Evolutionary conservation across 495 filamentous ascomycete species (phyloP).

Genomic region (Immersiella caudata): DNA sequence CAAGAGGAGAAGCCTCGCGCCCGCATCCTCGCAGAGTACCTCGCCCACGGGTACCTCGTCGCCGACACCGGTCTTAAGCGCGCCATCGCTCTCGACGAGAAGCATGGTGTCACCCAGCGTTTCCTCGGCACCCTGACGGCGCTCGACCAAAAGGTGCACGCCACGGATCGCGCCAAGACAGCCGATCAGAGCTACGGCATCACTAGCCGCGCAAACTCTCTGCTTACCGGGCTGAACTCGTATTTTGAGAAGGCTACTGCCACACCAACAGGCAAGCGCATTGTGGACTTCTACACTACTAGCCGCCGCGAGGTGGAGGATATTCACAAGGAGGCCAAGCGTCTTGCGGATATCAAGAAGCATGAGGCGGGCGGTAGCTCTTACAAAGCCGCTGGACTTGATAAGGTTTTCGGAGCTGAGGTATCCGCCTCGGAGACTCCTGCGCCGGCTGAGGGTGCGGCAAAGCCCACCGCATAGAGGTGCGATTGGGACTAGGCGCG

Average conservation of each 20-base stretch:
- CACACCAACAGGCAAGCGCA: conserved; percentile 81
- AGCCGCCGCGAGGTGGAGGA: conserved; percentile 85
- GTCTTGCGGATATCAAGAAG: conserved; percentile 86
- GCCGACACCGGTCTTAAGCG: conserved; percentile 81
- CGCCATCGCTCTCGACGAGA: conserved; percentile 85
- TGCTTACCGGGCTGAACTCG: conserved; percentile 67
- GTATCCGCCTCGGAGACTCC: conserved; percentile 25
- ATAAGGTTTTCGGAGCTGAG: conserved; percentile 50
- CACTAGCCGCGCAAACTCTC: conserved; percentile 61
- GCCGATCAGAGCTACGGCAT: conserved; percentile 78
- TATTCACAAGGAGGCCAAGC: conserved; percentile 85
- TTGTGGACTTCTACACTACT: conserved; percentile 82
- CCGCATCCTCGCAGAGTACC: conserved; percentile 92
- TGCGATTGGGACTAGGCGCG: neutral
- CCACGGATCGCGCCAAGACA: conserved; percentile 73
- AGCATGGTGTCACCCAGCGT: conserved; percentile 78
- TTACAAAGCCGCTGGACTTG: conserved; percentile 52
- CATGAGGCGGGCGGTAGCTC: conserved; percentile 56
- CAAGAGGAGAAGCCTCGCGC: conserved; percentile 95
- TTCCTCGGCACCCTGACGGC: conserved; percentile 74
- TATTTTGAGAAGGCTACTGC: conserved; percentile 89
- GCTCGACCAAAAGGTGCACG: conserved; percentile 82
- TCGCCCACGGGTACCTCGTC: conserved; percentile 89
- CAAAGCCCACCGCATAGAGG: neutral
- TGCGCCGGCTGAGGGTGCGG: conserved; percentile 9